Percentiles rank a stretch among this genome's conserved stretches.
phyloP scores from a whole-genome alignment of 352 stramenopile species.

The Phytophthora sojae region DNA sequence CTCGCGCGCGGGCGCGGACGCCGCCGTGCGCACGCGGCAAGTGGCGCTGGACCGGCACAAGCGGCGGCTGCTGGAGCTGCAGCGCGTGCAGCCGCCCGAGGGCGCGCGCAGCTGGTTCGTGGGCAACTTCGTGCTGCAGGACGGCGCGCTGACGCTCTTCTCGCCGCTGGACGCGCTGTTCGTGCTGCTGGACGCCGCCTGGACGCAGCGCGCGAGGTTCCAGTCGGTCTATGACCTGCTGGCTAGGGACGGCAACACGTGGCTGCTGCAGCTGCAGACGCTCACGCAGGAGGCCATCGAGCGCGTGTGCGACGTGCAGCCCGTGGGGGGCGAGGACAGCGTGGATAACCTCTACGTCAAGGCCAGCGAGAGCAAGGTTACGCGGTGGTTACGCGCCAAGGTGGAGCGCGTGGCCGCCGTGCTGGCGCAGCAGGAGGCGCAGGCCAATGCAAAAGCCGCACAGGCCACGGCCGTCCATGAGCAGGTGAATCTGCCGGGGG shows the following conservation, averaged over 20 bases:
- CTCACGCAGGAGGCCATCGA: slow-evolving; percentile 45
- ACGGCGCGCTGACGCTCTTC: slow-evolving; percentile 70
- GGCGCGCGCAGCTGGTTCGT: slow-evolving; percentile 81
- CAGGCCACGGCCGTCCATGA: slow-evolving; percentile 42
- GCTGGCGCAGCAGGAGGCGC: slow-evolving; percentile 45
- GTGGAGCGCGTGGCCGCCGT: slow-evolving; percentile 53
- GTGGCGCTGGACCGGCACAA: slow-evolving; percentile 53
- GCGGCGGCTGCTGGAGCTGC: slow-evolving; percentile 63
- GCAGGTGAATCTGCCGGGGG: slow-evolving; percentile 44
- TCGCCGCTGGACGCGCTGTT: slow-evolving; percentile 78
- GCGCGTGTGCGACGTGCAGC: slow-evolving; percentile 65
- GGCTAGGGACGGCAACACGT: slow-evolving; percentile 54
- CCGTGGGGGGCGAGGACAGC: slow-evolving; percentile 37
- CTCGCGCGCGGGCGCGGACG: slow-evolving; percentile 9
- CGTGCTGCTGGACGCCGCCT: slow-evolving; percentile 66
- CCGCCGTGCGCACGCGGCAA: slow-evolving; percentile 51
- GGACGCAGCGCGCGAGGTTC: slow-evolving; percentile 55
- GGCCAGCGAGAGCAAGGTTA: slow-evolving; percentile 59
- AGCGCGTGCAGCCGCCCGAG: slow-evolving; percentile 54
- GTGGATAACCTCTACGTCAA: slow-evolving; percentile 71
- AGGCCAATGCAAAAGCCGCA: slow-evolving; percentile 19
- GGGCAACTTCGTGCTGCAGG: slow-evolving; percentile 72
- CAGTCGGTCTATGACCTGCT: slow-evolving; percentile 70
- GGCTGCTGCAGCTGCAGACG: slow-evolving; percentile 56
- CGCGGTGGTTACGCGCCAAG: slow-evolving; percentile 62